phyloP scores from a whole-genome alignment of 1,139 yeast species.

The Blastobotrys petasosporus region DNA sequence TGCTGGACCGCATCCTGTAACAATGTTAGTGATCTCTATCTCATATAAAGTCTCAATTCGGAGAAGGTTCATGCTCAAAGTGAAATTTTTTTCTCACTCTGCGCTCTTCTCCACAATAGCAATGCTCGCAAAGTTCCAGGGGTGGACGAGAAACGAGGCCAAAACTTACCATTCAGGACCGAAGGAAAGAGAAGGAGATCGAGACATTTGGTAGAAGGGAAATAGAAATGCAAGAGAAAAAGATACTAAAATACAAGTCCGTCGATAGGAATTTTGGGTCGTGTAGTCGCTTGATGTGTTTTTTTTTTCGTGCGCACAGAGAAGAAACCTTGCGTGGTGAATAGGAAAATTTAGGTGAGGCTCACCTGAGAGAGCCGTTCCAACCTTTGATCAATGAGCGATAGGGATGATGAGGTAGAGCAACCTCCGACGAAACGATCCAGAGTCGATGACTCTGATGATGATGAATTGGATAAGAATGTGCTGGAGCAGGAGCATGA shows the following conservation, averaged over 20 bases:
- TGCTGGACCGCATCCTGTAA: too few relatives aligned
- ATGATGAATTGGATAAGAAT: slow-evolving; percentile 2
- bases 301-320: too few relatives aligned
- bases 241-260: neutral
- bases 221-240: slow-evolving; percentile 1
- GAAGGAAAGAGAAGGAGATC: slow-evolving; percentile 31
- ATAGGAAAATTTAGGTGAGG: too few relatives aligned
- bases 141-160: neutral
- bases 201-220: slow-evolving; percentile 19
- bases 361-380: too few relatives aligned
- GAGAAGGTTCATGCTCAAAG: too few relatives aligned
- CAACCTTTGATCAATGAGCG: too few relatives aligned
- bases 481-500: neutral
- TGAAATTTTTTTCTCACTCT: too few relatives aligned
- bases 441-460: neutral
- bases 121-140: neutral
- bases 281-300: too few relatives aligned
- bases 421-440: neutral
- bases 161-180: slow-evolving; percentile 40
- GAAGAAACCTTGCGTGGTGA: too few relatives aligned
- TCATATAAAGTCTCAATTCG: too few relatives aligned
- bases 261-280: too few relatives aligned
- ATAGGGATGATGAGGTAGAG: neutral
- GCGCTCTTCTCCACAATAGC: neutral
- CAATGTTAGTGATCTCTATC: too few relatives aligned